phyloP scores from a whole-genome alignment of 352 stramenopile species.

The Pythium brachiatum region DNA sequence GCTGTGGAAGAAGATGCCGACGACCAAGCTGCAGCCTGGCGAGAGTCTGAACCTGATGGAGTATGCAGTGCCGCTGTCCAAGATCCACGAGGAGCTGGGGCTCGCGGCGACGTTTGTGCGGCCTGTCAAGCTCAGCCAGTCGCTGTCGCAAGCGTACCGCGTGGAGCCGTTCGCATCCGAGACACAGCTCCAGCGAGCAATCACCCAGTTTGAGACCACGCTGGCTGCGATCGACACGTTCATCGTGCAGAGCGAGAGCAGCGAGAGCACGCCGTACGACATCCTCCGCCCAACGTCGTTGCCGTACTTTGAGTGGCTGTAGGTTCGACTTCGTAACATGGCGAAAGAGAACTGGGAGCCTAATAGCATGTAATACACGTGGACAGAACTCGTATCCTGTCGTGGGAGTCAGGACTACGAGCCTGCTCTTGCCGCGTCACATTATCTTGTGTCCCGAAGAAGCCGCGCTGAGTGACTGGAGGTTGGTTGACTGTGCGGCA shows the following conservation, averaged over 20 bases:
- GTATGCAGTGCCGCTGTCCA: constrained; percentile 1
- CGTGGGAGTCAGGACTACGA: too few species aligned
- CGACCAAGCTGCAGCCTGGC: constrained; percentile 1
- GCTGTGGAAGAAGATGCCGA: constrained; percentile 25
- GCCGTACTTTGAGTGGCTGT: neutral
- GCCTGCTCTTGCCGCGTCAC: too few species aligned
- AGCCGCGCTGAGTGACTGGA: too few species aligned
- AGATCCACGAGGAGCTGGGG: neutral
- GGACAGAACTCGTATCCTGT: too few species aligned
- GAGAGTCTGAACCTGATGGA: constrained; percentile 7
- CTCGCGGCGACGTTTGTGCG: neutral
- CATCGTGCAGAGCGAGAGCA: constrained; percentile 1
- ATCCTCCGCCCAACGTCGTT: neutral
- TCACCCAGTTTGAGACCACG: neutral
- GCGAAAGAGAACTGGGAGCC: too few species aligned
- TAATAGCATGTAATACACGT: too few species aligned
- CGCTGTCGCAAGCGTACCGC: neutral
- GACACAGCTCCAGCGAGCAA: neutral
- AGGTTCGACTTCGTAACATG: too few species aligned
- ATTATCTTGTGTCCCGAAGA: too few species aligned
- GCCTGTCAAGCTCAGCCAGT: neutral
- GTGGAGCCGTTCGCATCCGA: constrained; percentile 3
- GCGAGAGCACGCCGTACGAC: neutral
- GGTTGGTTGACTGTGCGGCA: too few species aligned
- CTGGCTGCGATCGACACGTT: neutral